Percentiles rank a stretch among this genome's conserved stretches.
Evolutionary conservation across 2,329 filamentous ascomycete species (phyloP).

Genomic region (Talaromyces sp.): DNA sequence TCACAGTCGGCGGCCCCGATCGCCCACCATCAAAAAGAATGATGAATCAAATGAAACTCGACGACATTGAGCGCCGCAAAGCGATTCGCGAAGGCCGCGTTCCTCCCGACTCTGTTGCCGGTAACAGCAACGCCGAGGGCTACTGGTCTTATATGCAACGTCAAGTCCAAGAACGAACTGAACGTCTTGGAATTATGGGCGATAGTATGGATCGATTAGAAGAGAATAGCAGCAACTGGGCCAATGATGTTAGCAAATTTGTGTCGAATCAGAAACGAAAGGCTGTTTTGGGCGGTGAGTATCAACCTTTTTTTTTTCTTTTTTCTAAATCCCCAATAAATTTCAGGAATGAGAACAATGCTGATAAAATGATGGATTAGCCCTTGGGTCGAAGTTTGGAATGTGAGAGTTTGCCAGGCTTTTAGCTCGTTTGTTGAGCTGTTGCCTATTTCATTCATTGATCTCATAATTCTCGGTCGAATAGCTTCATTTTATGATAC

Average conservation of each 20-base stretch:
- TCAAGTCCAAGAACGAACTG: slow-evolving; percentile 83
- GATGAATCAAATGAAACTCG: slow-evolving; percentile 70
- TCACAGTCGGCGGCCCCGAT: slow-evolving; percentile 69
- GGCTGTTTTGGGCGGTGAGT: slow-evolving; percentile 61
- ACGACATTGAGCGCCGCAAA: slow-evolving; percentile 55
- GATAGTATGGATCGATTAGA: slow-evolving; percentile 81
- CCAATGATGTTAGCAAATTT: slow-evolving; percentile 82
- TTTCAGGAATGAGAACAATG: neutral
- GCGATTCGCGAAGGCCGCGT: slow-evolving; percentile 31
- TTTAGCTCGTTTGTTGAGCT: neutral
- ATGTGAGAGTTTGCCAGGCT: neutral
- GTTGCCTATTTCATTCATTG: neutral
- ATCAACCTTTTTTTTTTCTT: no score
- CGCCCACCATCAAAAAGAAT: slow-evolving; percentile 84
- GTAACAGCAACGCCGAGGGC: slow-evolving; percentile 51
- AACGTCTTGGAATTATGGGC: slow-evolving; percentile 74
- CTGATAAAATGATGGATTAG: neutral
- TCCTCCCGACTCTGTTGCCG: slow-evolving; percentile 18
- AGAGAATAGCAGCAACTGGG: slow-evolving; percentile 74
- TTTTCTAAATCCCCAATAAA: no score
- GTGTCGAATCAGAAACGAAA: slow-evolving; percentile 83
- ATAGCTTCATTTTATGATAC: neutral
- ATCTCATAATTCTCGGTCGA: neutral
- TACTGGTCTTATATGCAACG: slow-evolving; percentile 76
- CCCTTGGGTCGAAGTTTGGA: slow-evolving; percentile 13